Base-by-base conservation (phyloP, 805 yeast species). In the Soucietia sequanensis region DNA sequence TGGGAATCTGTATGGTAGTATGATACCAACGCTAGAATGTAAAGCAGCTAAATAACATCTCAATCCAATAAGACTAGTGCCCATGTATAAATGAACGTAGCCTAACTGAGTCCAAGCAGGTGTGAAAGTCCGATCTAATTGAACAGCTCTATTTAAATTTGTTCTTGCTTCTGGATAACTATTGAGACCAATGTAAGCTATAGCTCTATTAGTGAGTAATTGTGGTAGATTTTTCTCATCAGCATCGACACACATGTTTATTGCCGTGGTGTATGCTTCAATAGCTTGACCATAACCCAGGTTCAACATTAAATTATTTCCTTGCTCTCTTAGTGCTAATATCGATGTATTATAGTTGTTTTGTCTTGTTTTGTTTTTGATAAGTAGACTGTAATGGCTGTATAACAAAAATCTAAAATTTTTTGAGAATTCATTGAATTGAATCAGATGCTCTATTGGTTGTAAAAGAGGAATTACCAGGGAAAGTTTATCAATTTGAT, bases 101-200 rank as follows among this genome's bases (percentile, higher is more conserved):
- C 69, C 71, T 39, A 67, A 49, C 46, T 67, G 72, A 13, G 64
- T 49, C 72, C 72, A 67, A 5, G 70, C 72, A 2, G 72, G 65
- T 4, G 66, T 56, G 40, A 59, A 63, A 5, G 58, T 48, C 21
- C 58, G 42, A 38, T 66, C 70, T 24, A 43, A 31, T 14, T 31
- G 27, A 7, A 66, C 42, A 0, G 71, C 70, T 11, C 32, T 30
- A 35, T 60, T 56, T 42, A 67, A 52, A 42, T 66, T 71, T 9
- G 49, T 29, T 1, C 64, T 55, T 1, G 72, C 69, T 44, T 67
- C 72, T 2, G 58, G 55, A 31, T 60, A 60, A 41, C 71, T 65
- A 33, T 62, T 61, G 21, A 65, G 48, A 4, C 70, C 71, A 23
- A 67, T 64, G 37, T 48, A 66, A 12, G 71, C 69, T 31, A 67